Percentiles rank a stretch among this genome's conserved stretches.
These are phyloP conservation scores for Aschersonia sp. DNA, from an alignment of 2,329 filamentous ascomycete genomes.

Conservation along the genomic window DNA sequence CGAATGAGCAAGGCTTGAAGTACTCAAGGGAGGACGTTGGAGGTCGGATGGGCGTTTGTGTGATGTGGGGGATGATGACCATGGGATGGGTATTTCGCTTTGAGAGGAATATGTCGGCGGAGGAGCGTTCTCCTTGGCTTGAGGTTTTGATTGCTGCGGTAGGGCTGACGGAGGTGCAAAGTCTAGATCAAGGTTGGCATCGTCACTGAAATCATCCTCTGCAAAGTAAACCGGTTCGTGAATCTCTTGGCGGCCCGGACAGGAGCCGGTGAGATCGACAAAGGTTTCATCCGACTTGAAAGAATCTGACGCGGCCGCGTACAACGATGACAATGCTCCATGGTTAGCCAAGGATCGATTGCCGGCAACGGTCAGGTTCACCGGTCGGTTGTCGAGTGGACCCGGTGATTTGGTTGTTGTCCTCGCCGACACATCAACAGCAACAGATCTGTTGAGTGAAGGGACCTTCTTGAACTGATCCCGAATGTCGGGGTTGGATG, in stretches of 20 bases:
- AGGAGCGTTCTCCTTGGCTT: slow-evolving; percentile 12
- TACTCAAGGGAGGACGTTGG: slow-evolving; percentile 5
- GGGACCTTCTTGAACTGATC: slow-evolving; percentile 32
- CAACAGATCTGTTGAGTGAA: slow-evolving; percentile 17
- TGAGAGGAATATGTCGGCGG: slow-evolving; percentile 14
- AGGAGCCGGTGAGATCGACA: slow-evolving; percentile 20
- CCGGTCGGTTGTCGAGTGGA: slow-evolving; percentile 14
- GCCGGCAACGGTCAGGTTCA: slow-evolving; percentile 15
- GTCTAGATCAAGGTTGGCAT: slow-evolving; percentile 59
- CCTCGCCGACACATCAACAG: slow-evolving; percentile 22
- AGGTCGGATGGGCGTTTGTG: slow-evolving; percentile 25
- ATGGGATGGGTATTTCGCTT: slow-evolving; percentile 34
- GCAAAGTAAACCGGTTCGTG: slow-evolving; percentile 41
- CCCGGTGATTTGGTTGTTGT: slow-evolving; percentile 13
- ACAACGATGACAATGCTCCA: slow-evolving; percentile 14
- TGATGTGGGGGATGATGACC: slow-evolving; percentile 53
- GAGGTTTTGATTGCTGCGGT: slow-evolving; percentile 16
- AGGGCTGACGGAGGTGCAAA: slow-evolving; percentile 44
- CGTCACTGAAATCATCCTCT: slow-evolving; percentile 78
- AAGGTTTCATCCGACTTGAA: slow-evolving; percentile 22
- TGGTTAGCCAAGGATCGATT: slow-evolving; percentile 2
- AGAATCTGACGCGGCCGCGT: slow-evolving; percentile 28
- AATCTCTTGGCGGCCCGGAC: slow-evolving; percentile 10
- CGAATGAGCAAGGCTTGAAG: slow-evolving; percentile 9
- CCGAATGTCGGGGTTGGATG: slow-evolving; percentile 30